Percentiles rank a stretch among this genome's conserved stretches.
Evolutionary conservation across 208 protist species (phyloP).

Genomic region (Leishmania martiniquensis): DNA sequence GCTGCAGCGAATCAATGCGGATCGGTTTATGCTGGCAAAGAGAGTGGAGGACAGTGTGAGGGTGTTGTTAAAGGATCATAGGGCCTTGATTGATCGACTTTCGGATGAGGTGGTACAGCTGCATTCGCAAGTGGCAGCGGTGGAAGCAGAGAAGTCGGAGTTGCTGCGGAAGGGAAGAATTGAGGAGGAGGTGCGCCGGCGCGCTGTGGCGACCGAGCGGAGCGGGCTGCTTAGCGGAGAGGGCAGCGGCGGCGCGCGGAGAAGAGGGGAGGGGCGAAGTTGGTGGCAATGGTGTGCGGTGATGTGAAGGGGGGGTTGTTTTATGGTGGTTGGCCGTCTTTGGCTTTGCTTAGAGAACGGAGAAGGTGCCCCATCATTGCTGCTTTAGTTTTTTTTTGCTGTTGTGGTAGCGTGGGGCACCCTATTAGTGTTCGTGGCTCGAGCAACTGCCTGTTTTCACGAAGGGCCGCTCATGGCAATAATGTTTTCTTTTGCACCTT

Average conservation of each 20-base stretch:
- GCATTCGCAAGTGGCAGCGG: not conserved
- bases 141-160: conserved; percentile 3
- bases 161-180: not conserved
- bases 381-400: not conserved
- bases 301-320: no score
- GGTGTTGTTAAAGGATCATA: not conserved
- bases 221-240: conserved; percentile 19
- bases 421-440: no score
- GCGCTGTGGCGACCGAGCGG: conserved; percentile 13
- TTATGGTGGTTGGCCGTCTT: no score
- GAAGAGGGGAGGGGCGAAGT: not conserved
- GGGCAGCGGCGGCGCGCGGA: not conserved
- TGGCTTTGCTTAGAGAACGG: not conserved
- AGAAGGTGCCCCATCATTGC: not conserved
- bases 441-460: no score
- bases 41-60: not conserved
- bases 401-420: no score
- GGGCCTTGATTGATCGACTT: not conserved
- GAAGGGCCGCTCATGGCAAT: no score
- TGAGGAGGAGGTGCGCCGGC: conserved; percentile 12
- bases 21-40: not conserved
- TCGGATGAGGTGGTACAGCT: not conserved
- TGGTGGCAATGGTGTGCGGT: conserved; percentile 8
- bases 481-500: no score
- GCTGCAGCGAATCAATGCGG: not conserved